A percentile compares a stretch with the other conserved stretches of the same genome.
These are phyloP conservation scores for Saxophila tyrrhenica DNA, from an alignment of 495 filamentous ascomycete genomes.

Conservation along the genomic window DNA sequence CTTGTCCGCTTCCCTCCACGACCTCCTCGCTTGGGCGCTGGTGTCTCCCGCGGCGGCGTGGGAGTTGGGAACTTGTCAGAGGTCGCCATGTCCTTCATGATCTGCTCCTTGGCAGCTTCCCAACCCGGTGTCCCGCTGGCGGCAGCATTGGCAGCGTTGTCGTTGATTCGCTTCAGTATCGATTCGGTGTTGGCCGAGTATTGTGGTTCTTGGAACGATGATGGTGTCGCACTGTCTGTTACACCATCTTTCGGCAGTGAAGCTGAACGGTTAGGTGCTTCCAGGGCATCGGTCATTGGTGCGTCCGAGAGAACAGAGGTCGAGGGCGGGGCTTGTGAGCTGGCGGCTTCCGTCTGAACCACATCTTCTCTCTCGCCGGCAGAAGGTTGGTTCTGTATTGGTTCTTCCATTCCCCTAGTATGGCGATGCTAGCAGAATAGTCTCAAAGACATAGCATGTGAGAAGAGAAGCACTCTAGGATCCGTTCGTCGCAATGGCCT, in stretches of 20 bases:
- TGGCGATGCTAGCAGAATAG: too few relatives aligned
- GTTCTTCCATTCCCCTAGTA: too few relatives aligned
- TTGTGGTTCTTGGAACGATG: constrained; percentile 1
- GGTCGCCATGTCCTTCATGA: constrained; percentile 34
- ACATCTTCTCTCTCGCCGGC: too few relatives aligned
- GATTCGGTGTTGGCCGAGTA: constrained; percentile 23
- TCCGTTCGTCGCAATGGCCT: too few relatives aligned
- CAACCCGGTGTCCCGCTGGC: constrained; percentile 23
- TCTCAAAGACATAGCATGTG: too few relatives aligned
- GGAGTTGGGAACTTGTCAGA: constrained; percentile 7
- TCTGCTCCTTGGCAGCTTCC: constrained; percentile 34
- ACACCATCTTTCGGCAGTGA: neutral
- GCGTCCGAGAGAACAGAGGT: neutral
- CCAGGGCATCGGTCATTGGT: neutral
- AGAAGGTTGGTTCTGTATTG: too few relatives aligned
- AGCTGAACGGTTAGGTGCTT: neutral
- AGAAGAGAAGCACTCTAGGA: too few relatives aligned
- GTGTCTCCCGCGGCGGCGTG: neutral
- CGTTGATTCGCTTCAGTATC: constrained; percentile 19
- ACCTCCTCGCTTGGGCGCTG: constrained; percentile 8
- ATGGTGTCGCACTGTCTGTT: neutral
- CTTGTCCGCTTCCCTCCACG: constrained; percentile 2
- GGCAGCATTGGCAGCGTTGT: constrained; percentile 16
- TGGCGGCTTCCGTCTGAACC: neutral
- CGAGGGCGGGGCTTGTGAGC: neutral